Evolutionary conservation across 306 rosid genomes (phyloP).

Genomic region (Medicago arabica): DNA sequence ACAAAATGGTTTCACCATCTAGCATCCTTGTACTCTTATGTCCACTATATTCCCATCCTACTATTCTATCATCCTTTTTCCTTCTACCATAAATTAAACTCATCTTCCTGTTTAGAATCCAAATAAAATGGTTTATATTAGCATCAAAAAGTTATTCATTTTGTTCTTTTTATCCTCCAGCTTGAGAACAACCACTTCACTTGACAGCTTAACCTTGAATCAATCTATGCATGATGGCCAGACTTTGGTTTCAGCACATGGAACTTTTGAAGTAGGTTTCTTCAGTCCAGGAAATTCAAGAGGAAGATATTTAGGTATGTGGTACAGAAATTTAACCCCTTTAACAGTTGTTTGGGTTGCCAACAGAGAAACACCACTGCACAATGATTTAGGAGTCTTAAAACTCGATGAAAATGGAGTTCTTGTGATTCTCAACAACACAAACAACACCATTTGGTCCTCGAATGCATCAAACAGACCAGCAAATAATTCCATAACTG

Average conservation of each 20-base stretch:
- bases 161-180: not conserved
- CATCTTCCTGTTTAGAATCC: not conserved
- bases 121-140: not conserved
- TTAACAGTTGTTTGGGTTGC: slow-evolving; percentile 40
- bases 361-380: slow-evolving; percentile 35
- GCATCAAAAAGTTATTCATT: not conserved
- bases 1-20: no score
- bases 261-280: slow-evolving; percentile 37
- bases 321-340: slow-evolving; percentile 38
- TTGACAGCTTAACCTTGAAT: not conserved
- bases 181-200: slow-evolving; percentile 1
- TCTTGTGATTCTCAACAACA: slow-evolving; percentile 31
- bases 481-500: not conserved
- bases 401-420: slow-evolving; percentile 14
- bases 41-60: not conserved
- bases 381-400: slow-evolving; percentile 21
- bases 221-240: slow-evolving; percentile 20
- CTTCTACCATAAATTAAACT: not conserved
- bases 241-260: slow-evolving; percentile 35
- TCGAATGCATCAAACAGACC: slow-evolving; percentile 10
- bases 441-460: slow-evolving; percentile 22
- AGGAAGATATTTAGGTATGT: slow-evolving; percentile 35
- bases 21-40: no score
- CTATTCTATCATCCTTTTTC: not conserved
- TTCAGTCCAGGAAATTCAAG: slow-evolving; percentile 37